A percentile compares a stretch with the other conserved stretches of the same genome.
Conservation (phyloP, 495 filamentous ascomycete species). For the Sordaria brevicollis region DNA sequence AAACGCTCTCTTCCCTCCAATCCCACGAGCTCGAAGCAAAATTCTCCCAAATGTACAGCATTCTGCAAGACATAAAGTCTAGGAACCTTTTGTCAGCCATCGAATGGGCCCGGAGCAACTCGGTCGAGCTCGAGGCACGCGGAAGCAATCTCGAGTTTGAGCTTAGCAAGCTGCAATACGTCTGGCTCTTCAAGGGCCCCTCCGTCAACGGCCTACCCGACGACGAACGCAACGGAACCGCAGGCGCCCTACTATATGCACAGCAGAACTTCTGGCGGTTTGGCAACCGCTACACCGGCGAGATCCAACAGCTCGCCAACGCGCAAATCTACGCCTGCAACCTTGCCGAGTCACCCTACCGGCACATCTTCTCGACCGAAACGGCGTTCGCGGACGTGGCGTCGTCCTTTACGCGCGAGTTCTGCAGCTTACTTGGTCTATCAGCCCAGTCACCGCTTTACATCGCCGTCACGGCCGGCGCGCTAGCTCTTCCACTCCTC, state of each 20-base stretch:
- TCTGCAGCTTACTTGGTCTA: slow-evolving; percentile 82
- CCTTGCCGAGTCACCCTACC: slow-evolving; percentile 62
- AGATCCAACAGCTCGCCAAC: slow-evolving; percentile 65
- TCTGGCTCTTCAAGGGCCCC: slow-evolving; percentile 62
- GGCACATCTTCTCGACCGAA: slow-evolving; percentile 58
- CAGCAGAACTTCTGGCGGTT: slow-evolving; percentile 46
- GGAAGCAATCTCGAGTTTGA: slow-evolving; percentile 95
- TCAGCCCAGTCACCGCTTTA: slow-evolving; percentile 85
- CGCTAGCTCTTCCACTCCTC: slow-evolving; percentile 77
- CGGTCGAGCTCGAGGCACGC: slow-evolving; percentile 58
- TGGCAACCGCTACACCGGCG: slow-evolving; percentile 54
- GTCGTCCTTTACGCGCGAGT: slow-evolving; percentile 80
- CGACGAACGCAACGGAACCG: slow-evolving; percentile 25
- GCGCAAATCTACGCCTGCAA: slow-evolving; percentile 71
- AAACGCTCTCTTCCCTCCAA: slow-evolving; percentile 47
- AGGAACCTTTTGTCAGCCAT: slow-evolving; percentile 76
- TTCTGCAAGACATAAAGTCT: slow-evolving; percentile 64
- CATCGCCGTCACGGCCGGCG: slow-evolving; percentile 81
- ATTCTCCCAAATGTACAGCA: slow-evolving; percentile 84
- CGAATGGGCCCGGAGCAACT: slow-evolving; percentile 67
- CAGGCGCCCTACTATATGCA: slow-evolving; percentile 63
- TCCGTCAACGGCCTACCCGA: slow-evolving; percentile 35
- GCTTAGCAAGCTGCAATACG: slow-evolving; percentile 73
- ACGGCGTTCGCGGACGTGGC: slow-evolving; percentile 72
- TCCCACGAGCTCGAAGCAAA: slow-evolving; percentile 60